Conservation (phyloP, 1,284 basidiomycete species). For the Waitea zeae region DNA sequence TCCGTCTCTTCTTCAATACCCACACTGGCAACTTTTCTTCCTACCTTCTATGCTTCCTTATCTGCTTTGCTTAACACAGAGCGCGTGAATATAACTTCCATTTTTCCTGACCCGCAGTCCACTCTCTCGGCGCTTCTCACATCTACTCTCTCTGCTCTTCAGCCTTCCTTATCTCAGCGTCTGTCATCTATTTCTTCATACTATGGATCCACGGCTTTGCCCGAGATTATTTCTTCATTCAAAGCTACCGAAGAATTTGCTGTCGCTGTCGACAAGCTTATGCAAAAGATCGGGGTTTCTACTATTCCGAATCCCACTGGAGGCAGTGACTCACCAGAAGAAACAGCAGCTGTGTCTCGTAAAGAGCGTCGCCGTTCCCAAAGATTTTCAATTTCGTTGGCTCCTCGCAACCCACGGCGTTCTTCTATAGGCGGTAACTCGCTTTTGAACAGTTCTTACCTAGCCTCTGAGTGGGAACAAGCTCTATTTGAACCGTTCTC, state of each 20-base stretch:
- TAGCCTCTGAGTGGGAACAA: conserved; percentile 64
- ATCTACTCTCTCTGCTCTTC: conserved; percentile 58
- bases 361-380: conserved; percentile 32
- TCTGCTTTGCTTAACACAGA: conserved; percentile 52
- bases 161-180: conserved; percentile 67
- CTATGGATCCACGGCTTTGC: conserved; percentile 43
- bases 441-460: too few relatives aligned
- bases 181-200: conserved; percentile 49
- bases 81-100: conserved; percentile 54
- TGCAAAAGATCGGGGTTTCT: too few relatives aligned
- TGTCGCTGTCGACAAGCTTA: conserved; percentile 44
- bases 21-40: conserved; percentile 36
- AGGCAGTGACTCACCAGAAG: conserved; percentile 10
- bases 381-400: conserved; percentile 61
- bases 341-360: conserved; percentile 12
- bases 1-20: conserved; percentile 16
- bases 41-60: conserved; percentile 58
- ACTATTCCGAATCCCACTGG: too few relatives aligned
- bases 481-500: conserved; percentile 85
- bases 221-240: conserved; percentile 54
- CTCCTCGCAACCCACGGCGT: conserved; percentile 30
- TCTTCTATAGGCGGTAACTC: too few relatives aligned
- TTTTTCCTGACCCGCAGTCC: conserved; percentile 63
- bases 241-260: conserved; percentile 73
- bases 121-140: conserved; percentile 71